A percentile compares a stretch with the other conserved stretches of the same genome.
phyloP scores from a whole-genome alignment of 805 yeast species.

The Debaryomyces prosopidis region DNA sequence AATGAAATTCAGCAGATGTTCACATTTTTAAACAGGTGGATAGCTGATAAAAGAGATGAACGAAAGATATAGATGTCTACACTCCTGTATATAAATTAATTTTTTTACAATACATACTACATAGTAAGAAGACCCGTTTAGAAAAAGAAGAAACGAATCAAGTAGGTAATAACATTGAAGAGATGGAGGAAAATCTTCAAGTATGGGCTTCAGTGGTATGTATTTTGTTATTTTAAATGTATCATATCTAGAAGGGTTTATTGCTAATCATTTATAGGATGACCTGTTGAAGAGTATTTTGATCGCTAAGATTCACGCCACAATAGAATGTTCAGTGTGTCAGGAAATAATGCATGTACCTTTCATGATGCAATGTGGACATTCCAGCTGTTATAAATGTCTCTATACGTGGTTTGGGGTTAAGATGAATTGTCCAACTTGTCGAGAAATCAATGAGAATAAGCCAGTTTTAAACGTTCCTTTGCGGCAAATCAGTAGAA shows the following conservation, averaged over 20 bases:
- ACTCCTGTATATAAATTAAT: slow-evolving; percentile 6
- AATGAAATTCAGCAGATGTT: slow-evolving; percentile 20
- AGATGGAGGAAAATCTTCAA: slow-evolving; percentile 8
- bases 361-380: slow-evolving; percentile 66
- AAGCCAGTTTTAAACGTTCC: slow-evolving; percentile 56
- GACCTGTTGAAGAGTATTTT: slow-evolving; percentile 18
- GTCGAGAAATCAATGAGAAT: slow-evolving; percentile 50
- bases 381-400: slow-evolving; percentile 69
- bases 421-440: slow-evolving; percentile 66
- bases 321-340: slow-evolving; percentile 62
- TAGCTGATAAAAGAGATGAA: slow-evolving; percentile 8
- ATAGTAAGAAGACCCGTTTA: not conserved
- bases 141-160: not conserved
- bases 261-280: slow-evolving; percentile 21
- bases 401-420: slow-evolving; percentile 61
- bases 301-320: slow-evolving; percentile 25
- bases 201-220: slow-evolving; percentile 12
- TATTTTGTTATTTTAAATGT: not conserved
- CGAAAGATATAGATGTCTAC: slow-evolving; percentile 6
- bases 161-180: not conserved
- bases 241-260: not conserved
- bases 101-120: not conserved
- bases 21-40: slow-evolving; percentile 28
- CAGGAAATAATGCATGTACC: slow-evolving; percentile 71
- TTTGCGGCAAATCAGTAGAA: slow-evolving; percentile 46